These are phyloP conservation scores for Heteromeles arbutifolia DNA, from an alignment of 306 rosid species.

Conservation along the genomic window DNA sequence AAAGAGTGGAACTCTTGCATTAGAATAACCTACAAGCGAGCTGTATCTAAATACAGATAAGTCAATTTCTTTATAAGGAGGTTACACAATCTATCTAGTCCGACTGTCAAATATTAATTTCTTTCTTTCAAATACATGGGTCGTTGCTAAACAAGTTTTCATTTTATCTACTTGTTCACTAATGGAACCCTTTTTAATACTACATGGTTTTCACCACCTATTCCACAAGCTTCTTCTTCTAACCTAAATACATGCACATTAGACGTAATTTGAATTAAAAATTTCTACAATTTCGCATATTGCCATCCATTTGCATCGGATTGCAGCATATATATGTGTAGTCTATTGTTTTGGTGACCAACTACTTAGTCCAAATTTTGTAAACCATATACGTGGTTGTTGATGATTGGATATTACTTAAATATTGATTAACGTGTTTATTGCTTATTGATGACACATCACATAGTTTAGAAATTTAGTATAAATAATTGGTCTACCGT, in stretches of 20 bases:
- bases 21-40: too few relatives aligned
- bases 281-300: neutral
- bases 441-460: too few relatives aligned
- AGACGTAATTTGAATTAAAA: neutral
- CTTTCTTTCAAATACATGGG: neutral
- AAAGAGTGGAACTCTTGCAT: too few relatives aligned
- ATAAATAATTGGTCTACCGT: too few relatives aligned
- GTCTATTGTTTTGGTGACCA: too few relatives aligned
- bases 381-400: too few relatives aligned
- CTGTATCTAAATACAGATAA: neutral
- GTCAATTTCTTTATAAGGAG: neutral
- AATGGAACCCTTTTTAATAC: neutral
- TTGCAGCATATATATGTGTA: neutral
- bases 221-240: conserved; percentile 5
- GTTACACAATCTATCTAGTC: neutral
- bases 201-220: neutral
- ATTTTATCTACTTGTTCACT: neutral
- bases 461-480: too few relatives aligned
- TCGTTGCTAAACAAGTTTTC: neutral
- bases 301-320: neutral
- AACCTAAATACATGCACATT: neutral
- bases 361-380: too few relatives aligned
- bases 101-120: too few relatives aligned
- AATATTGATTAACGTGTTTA: too few relatives aligned
- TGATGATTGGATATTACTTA: too few relatives aligned